phyloP scores from a whole-genome alignment of 2,329 filamentous ascomycete species.

The Coniochaeta ligniaria region DNA sequence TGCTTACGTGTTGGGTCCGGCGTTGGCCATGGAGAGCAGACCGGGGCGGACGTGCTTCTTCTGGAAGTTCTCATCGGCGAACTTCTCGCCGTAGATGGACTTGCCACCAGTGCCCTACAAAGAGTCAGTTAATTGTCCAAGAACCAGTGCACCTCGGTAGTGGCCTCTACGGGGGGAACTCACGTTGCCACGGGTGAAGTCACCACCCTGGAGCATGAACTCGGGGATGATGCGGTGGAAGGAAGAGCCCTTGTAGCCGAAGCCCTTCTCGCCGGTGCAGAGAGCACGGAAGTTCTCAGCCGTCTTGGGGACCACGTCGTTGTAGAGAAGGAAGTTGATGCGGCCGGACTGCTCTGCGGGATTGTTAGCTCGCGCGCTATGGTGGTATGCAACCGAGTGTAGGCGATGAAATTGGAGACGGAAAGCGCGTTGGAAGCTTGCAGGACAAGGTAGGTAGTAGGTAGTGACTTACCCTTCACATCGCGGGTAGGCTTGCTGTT shows the following conservation, averaged over 20 bases:
- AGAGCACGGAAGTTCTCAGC: slow-evolving; percentile 77
- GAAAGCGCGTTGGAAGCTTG: not conserved
- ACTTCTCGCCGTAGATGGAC: slow-evolving; percentile 95
- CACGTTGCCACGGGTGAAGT: slow-evolving; percentile 80
- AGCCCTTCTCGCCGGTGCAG: slow-evolving; percentile 73
- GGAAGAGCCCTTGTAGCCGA: slow-evolving; percentile 73
- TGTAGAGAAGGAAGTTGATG: slow-evolving; percentile 85
- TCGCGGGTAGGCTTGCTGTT: slow-evolving; percentile 45
- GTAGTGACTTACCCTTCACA: slow-evolving; percentile 54
- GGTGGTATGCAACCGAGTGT: not conserved
- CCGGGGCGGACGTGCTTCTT: slow-evolving; percentile 66
- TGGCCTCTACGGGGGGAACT: slow-evolving; percentile 43
- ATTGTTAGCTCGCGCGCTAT: slow-evolving; percentile 11
- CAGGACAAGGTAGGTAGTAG: too few species aligned
- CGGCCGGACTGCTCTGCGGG: slow-evolving; percentile 62
- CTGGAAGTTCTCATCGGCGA: slow-evolving; percentile 86
- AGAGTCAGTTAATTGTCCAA: not conserved
- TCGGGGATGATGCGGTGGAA: slow-evolving; percentile 92
- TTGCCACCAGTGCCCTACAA: slow-evolving; percentile 77
- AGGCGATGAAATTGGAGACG: not conserved
- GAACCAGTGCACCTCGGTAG: slow-evolving; percentile 8
- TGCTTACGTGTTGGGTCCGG: slow-evolving; percentile 81
- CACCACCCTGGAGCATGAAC: slow-evolving; percentile 95
- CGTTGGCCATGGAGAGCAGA: slow-evolving; percentile 92
- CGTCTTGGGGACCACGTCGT: slow-evolving; percentile 83